These are phyloP conservation scores for Pythium brachiatum DNA, from an alignment of 352 stramenopile genomes.

Conservation along the genomic window DNA sequence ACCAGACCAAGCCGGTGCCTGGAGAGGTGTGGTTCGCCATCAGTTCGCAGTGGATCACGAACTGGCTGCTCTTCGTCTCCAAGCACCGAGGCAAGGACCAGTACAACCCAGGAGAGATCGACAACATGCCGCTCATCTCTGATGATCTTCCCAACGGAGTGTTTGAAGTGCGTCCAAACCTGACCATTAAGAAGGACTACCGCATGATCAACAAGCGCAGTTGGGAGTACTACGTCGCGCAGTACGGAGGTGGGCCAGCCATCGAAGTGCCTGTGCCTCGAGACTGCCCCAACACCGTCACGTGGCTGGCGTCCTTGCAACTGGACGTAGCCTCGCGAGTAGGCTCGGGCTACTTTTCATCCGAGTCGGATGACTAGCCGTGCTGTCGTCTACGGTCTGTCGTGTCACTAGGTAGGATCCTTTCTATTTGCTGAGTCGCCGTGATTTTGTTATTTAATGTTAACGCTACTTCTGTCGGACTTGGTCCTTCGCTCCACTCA, in stretches of 20 bases:
- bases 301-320: slow-evolving; percentile 52
- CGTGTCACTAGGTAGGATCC: not conserved
- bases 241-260: slow-evolving; percentile 67
- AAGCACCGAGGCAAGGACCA: slow-evolving; percentile 62
- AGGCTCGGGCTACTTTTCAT: slow-evolving; percentile 50
- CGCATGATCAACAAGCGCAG: slow-evolving; percentile 79
- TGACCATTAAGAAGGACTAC: slow-evolving; percentile 72
- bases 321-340: slow-evolving; percentile 56
- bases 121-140: slow-evolving; percentile 76
- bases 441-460: slow-evolving; percentile 6
- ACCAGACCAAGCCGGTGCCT: slow-evolving; percentile 53
- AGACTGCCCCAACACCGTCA: slow-evolving; percentile 45
- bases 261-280: slow-evolving; percentile 65
- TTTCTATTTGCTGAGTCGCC: slow-evolving; percentile 2
- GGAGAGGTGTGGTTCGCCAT: slow-evolving; percentile 74
- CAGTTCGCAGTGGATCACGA: slow-evolving; percentile 57
- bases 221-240: slow-evolving; percentile 70
- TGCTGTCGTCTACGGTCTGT: not conserved
- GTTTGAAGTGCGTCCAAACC: slow-evolving; percentile 55
- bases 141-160: slow-evolving; percentile 63
- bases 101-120: slow-evolving; percentile 54
- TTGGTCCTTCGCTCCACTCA: not conserved
- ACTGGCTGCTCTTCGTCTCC: slow-evolving; percentile 72
- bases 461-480: not conserved
- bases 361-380: slow-evolving; percentile 11